Conservation (phyloP, 768 basidiomycete genomes). For the Lenzites betulinus region DNA sequence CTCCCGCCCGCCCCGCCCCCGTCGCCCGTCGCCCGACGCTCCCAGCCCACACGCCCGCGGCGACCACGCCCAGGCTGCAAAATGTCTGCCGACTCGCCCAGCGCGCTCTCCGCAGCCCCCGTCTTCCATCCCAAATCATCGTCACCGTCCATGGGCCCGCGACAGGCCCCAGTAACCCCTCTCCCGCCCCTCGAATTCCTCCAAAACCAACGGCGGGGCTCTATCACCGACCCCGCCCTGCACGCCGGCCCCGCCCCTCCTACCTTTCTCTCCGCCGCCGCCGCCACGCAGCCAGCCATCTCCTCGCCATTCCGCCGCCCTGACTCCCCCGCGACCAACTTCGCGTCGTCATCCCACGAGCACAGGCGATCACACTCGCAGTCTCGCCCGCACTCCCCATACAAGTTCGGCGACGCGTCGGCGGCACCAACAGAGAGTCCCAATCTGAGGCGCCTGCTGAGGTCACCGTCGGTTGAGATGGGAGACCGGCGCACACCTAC, state of each 20-base stretch:
- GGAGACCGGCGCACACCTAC: slow-evolving; percentile 20
- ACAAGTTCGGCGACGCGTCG: slow-evolving; percentile 71
- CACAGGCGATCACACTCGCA: slow-evolving; percentile 40
- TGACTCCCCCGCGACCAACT: slow-evolving; percentile 24
- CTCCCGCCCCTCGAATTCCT: slow-evolving; percentile 78
- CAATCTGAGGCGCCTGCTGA: slow-evolving; percentile 34
- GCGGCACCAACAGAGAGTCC: slow-evolving; percentile 28
- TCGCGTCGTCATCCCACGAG: slow-evolving; percentile 27
- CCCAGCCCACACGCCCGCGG: slow-evolving; percentile 10
- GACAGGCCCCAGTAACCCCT: slow-evolving; percentile 57
- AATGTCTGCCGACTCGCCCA: slow-evolving; percentile 19
- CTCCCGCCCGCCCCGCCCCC: slow-evolving; percentile 19
- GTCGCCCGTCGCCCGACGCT: slow-evolving; percentile 3
- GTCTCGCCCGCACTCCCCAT: slow-evolving; percentile 65
- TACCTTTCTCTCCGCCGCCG: slow-evolving; percentile 16
- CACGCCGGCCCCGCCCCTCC: slow-evolving; percentile 49
- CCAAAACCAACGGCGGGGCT: slow-evolving; percentile 80
- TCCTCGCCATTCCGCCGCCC: slow-evolving; percentile 27
- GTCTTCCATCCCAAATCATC: slow-evolving; percentile 30
- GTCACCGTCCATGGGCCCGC: slow-evolving; percentile 34
- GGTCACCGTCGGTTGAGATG: slow-evolving; percentile 30
- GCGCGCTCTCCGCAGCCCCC: slow-evolving; percentile 24
- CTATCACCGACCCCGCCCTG: slow-evolving; percentile 81
- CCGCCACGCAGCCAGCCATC: slow-evolving; percentile 20
- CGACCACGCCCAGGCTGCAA: slow-evolving; percentile 4